These are phyloP conservation scores for Atkinsonella hypoxylon DNA, from an alignment of 2,329 filamentous ascomycete species.

Conservation along the genomic window DNA sequence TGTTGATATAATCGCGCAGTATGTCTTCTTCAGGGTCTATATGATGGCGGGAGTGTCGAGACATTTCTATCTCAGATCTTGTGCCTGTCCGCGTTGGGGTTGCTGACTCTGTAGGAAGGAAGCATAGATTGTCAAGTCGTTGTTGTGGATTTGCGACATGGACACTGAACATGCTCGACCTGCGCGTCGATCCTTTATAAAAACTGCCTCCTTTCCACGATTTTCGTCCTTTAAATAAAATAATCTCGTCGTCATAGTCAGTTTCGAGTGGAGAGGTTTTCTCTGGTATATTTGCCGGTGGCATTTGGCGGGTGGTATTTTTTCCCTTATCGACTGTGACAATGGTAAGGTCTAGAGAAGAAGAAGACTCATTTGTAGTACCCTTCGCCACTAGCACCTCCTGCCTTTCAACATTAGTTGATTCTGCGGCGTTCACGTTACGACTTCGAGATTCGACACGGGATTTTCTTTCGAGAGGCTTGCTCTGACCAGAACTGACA, in stretches of 20 bases:
- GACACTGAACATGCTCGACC: not conserved
- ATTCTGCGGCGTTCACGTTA: not conserved
- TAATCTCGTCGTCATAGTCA: slow-evolving; percentile 53
- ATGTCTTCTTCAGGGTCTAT: slow-evolving; percentile 35
- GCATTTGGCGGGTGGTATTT: not conserved
- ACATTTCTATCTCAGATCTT: not conserved
- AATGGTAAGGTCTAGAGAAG: slow-evolving; percentile 20
- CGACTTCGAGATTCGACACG: not conserved
- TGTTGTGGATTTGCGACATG: not conserved
- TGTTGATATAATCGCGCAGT: slow-evolving; percentile 59
- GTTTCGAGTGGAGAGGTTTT: slow-evolving; percentile 13
- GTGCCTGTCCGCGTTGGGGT: not conserved
- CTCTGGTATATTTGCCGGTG: slow-evolving; percentile 9
- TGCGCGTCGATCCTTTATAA: not conserved
- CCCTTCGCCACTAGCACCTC: no score
- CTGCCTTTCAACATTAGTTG: no score
- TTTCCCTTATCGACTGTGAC: slow-evolving; percentile 22
- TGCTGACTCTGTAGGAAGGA: not conserved
- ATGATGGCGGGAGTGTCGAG: not conserved
- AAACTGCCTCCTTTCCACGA: slow-evolving; percentile 8
- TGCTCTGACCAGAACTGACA: slow-evolving; percentile 38
- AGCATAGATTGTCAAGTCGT: not conserved
- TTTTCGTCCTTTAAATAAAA: slow-evolving; percentile 51
- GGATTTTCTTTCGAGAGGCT: slow-evolving; percentile 29
- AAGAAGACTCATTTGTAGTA: no score